These are phyloP conservation scores for Xylariaceae sp. DNA, from an alignment of 2,329 filamentous ascomycete genomes.

Conservation along the genomic window DNA sequence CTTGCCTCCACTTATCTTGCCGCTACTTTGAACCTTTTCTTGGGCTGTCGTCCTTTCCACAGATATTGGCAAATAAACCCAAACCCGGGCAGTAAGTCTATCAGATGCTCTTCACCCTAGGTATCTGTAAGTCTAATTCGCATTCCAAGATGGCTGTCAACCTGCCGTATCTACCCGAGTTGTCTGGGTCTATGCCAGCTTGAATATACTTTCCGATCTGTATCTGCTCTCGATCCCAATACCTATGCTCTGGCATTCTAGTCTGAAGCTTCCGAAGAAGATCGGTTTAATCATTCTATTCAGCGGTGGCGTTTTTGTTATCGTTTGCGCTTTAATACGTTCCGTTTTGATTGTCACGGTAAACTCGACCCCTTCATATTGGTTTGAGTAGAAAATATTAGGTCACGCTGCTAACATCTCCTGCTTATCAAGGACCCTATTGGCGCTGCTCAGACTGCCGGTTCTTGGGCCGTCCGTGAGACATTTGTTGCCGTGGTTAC, in stretches of 20 bases:
- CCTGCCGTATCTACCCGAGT: constrained; percentile 54
- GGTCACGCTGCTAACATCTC: not conserved
- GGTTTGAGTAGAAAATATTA: not conserved
- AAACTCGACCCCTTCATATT: constrained; percentile 7
- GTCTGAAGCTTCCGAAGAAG: constrained; percentile 46
- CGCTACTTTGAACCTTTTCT: constrained; percentile 53
- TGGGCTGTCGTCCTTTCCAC: constrained; percentile 54
- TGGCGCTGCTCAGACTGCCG: constrained; percentile 48
- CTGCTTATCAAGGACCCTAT: constrained; percentile 43
- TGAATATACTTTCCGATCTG: constrained; percentile 62
- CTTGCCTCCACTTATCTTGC: constrained; percentile 54
- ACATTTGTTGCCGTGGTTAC: constrained; percentile 51
- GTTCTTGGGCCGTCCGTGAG: constrained; percentile 52
- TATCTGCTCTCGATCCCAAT: constrained; percentile 65
- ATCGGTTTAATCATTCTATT: constrained; percentile 45
- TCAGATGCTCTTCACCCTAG: not conserved
- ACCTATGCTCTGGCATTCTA: constrained; percentile 55
- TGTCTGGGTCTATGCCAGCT: constrained; percentile 53
- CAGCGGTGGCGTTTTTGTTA: constrained; percentile 48
- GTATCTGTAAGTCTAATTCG: constrained; percentile 18
- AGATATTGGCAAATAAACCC: constrained; percentile 63
- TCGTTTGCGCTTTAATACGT: constrained; percentile 47
- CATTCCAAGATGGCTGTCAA: constrained; percentile 50
- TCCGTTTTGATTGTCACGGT: constrained; percentile 47
- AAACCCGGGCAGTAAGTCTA: constrained; percentile 54